Base-by-base conservation (phyloP, 805 yeast genomes). In the Scheffersomyces lignosus region DNA sequence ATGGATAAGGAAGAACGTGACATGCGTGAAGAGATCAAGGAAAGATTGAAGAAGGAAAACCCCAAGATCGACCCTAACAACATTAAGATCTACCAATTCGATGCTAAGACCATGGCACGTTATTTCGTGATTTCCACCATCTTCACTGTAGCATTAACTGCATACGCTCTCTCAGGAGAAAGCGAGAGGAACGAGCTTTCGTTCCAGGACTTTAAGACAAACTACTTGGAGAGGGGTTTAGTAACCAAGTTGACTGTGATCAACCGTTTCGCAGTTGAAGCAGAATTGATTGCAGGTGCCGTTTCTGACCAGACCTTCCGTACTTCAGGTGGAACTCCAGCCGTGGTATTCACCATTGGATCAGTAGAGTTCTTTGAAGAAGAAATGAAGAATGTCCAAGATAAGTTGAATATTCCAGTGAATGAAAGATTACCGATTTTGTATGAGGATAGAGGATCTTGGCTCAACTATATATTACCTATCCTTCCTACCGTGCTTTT, bases 281-380 rank as follows among this genome's bases (percentile, higher is more conserved):
- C 86, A 4, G 80, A 81, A 47, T 61, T 85, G 44, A 71, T 76
- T 33, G 55, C 46, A 3, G 71, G 73, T 46, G 62, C 78, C 45
- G 47, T 70, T 38, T 52, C 73, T 47, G 60, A 62, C 49, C 64
- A 66, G 34, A 58, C 74, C 18, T 66, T 67, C 47, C 71, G 62
- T 33, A 52, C 60, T 4, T 43, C 52, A 22, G 51, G 49, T 36
- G 75, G 67, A 44, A 41, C 45, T 27, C 69, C 80, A 4, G 64
- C 74, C 7, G 84, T 83, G 6, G 73, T 75, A 3, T 90, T 90
- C 66, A 83, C 95, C 10, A 87, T 90, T 51, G 96, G 97, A 3
- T 86, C 96, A 0, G 81, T 88, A 5, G 90, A 86, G 46, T 71
- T 78, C 15, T 87, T 90, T 53, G 97, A 90, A 63, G 87, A 86